Evolutionary conservation across 768 basidiomycete species (phyloP).

Genomic region (Pleurotus giganteus): DNA sequence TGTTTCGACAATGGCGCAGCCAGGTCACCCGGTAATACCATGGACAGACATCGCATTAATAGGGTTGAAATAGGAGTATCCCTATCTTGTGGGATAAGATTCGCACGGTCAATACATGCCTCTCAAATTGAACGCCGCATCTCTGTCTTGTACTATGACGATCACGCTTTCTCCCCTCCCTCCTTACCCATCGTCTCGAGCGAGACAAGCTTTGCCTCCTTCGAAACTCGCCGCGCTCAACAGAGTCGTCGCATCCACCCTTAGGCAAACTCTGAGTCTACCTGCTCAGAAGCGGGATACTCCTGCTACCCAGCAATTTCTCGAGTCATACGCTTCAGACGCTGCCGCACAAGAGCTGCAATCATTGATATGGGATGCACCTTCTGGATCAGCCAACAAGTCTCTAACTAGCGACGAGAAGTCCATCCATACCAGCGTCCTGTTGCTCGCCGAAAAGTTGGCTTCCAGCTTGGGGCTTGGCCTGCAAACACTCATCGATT

Average conservation of each 20-base stretch:
- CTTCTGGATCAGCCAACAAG: slow-evolving; percentile 21
- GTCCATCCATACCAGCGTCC: slow-evolving; percentile 43
- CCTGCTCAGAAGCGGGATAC: slow-evolving; percentile 46
- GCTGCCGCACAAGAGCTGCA: slow-evolving; percentile 51
- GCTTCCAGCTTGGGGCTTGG: slow-evolving; percentile 41
- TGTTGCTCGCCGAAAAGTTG: slow-evolving; percentile 58
- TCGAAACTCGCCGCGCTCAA: slow-evolving; percentile 52
- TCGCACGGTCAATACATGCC: no score
- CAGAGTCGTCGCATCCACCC: slow-evolving; percentile 41
- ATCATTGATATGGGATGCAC: slow-evolving; percentile 54
- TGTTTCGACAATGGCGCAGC: no score
- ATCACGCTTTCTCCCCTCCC: slow-evolving; percentile 32
- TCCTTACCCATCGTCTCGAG: slow-evolving; percentile 49
- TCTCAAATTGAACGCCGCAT: no score
- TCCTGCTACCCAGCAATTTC: slow-evolving; percentile 42
- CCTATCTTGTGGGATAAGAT: no score
- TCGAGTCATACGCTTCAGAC: slow-evolving; percentile 59
- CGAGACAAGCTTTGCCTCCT: slow-evolving; percentile 47
- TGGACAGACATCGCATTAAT: no score
- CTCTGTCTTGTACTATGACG: neutral
- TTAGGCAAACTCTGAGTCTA: slow-evolving; percentile 47
- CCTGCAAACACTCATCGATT: slow-evolving; percentile 56
- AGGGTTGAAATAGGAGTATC: no score
- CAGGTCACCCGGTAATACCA: no score
- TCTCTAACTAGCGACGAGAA: slow-evolving; percentile 30